phyloP scores from a whole-genome alignment of 2,329 filamentous ascomycete species.

The Camptophora hylomeconis region DNA sequence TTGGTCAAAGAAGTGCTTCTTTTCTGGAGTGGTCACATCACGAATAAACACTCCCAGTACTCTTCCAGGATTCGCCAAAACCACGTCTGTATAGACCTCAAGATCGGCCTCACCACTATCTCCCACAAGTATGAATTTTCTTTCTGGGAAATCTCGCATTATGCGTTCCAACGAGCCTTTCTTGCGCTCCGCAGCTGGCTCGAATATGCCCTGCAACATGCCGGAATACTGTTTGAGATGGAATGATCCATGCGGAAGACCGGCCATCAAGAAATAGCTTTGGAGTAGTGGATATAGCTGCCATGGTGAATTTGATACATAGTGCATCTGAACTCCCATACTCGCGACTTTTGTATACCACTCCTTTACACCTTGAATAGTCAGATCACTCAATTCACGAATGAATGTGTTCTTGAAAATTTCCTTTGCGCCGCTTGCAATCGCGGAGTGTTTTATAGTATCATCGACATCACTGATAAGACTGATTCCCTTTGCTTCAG shows the following conservation, averaged over 20 bases:
- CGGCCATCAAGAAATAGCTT: slow-evolving; percentile 68
- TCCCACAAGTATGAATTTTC: slow-evolving; percentile 81
- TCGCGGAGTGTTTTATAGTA: slow-evolving; percentile 91
- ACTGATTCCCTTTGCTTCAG: slow-evolving; percentile 68
- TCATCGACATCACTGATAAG: slow-evolving; percentile 97
- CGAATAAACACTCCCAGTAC: slow-evolving; percentile 85
- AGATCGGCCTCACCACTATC: slow-evolving; percentile 95
- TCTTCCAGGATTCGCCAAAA: slow-evolving; percentile 65
- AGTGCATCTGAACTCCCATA: slow-evolving; percentile 80
- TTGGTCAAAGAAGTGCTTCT: slow-evolving; percentile 64
- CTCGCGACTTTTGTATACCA: slow-evolving; percentile 73
- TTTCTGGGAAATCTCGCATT: slow-evolving; percentile 74
- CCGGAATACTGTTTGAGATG: slow-evolving; percentile 94
- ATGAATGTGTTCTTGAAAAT: slow-evolving; percentile 96
- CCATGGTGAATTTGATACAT: slow-evolving; percentile 99
- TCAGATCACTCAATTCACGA: slow-evolving; percentile 67
- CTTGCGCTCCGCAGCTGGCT: slow-evolving; percentile 91
- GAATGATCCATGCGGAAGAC: slow-evolving; percentile 75
- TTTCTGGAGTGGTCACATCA: slow-evolving; percentile 75
- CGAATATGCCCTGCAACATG: slow-evolving; percentile 96
- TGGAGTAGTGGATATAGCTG: slow-evolving; percentile 85
- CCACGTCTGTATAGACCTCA: slow-evolving; percentile 94
- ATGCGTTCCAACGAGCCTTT: slow-evolving; percentile 77
- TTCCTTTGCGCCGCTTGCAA: slow-evolving; percentile 72
- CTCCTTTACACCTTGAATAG: slow-evolving; percentile 72